These are phyloP conservation scores for Ceratocystis albifundus DNA, from an alignment of 2,329 filamentous ascomycete species.

Conservation along the genomic window DNA sequence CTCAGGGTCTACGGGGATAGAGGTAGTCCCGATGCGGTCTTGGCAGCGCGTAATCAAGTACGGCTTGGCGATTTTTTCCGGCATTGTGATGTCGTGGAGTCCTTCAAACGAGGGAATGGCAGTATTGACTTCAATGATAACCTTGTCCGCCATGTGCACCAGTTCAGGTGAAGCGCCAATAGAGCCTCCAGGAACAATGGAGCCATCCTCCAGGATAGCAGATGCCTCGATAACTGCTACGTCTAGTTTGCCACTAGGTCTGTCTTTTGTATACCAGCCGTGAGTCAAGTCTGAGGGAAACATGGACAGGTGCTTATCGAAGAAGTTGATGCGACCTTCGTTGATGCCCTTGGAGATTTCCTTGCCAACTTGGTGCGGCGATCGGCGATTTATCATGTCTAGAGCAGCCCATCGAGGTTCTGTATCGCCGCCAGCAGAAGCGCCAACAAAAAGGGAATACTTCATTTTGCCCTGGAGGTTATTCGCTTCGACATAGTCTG, in stretches of 20 bases:
- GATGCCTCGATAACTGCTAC: slow-evolving; percentile 77
- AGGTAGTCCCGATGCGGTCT: slow-evolving; percentile 71
- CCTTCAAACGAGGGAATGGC: slow-evolving; percentile 74
- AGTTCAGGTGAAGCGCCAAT: slow-evolving; percentile 78
- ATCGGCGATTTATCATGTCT: slow-evolving; percentile 80
- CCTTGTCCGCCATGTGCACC: slow-evolving; percentile 82
- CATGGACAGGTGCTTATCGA: slow-evolving; percentile 89
- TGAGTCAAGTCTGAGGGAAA: slow-evolving; percentile 73
- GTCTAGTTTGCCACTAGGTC: slow-evolving; percentile 61
- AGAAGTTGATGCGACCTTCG: slow-evolving; percentile 77
- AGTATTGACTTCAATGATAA: slow-evolving; percentile 89
- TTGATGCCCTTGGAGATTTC: slow-evolving; percentile 85
- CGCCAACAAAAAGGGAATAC: slow-evolving; percentile 79
- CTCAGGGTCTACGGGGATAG: slow-evolving; percentile 74
- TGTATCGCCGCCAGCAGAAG: slow-evolving; percentile 79
- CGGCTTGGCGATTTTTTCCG: slow-evolving; percentile 71
- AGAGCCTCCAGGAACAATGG: slow-evolving; percentile 75
- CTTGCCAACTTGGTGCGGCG: slow-evolving; percentile 83
- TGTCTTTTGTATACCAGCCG: slow-evolving; percentile 75
- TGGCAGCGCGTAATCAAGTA: slow-evolving; percentile 77
- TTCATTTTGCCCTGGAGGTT: slow-evolving; percentile 70
- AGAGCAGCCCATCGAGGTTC: slow-evolving; percentile 83
- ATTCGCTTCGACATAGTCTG: slow-evolving; percentile 83
- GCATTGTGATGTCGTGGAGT: slow-evolving; percentile 82
- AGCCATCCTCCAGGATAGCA: slow-evolving; percentile 78